A percentile compares a stretch with the other conserved stretches of the same genome.
Evolutionary conservation across 768 basidiomycete species (phyloP).

Genomic region (Lanmaoa rubissima): DNA sequence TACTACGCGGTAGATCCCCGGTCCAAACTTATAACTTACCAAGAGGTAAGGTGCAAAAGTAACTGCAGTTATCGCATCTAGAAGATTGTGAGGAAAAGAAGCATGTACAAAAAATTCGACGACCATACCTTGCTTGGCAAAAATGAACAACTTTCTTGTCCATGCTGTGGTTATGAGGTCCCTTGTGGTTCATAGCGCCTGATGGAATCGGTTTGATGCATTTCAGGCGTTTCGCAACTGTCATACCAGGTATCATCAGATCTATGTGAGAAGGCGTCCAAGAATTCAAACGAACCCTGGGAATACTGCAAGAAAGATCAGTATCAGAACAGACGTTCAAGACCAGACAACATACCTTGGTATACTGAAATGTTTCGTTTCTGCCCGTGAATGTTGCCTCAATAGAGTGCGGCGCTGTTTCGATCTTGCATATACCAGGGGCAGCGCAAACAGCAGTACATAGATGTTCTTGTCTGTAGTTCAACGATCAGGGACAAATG

Average conservation of each 20-base stretch:
- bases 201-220: slow-evolving; percentile 49
- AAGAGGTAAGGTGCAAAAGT: slow-evolving; percentile 56
- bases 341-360: slow-evolving; percentile 44
- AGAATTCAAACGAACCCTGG: slow-evolving; percentile 39
- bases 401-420: slow-evolving; percentile 55
- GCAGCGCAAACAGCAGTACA: slow-evolving; percentile 44
- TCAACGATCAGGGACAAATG: not conserved
- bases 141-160: slow-evolving; percentile 50
- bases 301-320: slow-evolving; percentile 40
- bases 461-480: slow-evolving; percentile 47
- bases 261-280: not conserved
- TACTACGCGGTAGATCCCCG: not conserved
- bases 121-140: slow-evolving; percentile 46
- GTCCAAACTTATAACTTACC: slow-evolving; percentile 33
- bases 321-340: not conserved
- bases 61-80: slow-evolving; percentile 56
- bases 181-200: slow-evolving; percentile 42
- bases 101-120: not conserved
- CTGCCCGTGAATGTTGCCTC: slow-evolving; percentile 60
- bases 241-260: not conserved
- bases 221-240: slow-evolving; percentile 49
- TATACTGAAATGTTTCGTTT: slow-evolving; percentile 63
- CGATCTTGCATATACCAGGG: slow-evolving; percentile 55
- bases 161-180: slow-evolving; percentile 47
- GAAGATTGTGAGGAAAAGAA: not conserved